These are phyloP conservation scores for Aquilaria malaccensis DNA, from an alignment of 345 rosid species.

Conservation along the genomic window DNA sequence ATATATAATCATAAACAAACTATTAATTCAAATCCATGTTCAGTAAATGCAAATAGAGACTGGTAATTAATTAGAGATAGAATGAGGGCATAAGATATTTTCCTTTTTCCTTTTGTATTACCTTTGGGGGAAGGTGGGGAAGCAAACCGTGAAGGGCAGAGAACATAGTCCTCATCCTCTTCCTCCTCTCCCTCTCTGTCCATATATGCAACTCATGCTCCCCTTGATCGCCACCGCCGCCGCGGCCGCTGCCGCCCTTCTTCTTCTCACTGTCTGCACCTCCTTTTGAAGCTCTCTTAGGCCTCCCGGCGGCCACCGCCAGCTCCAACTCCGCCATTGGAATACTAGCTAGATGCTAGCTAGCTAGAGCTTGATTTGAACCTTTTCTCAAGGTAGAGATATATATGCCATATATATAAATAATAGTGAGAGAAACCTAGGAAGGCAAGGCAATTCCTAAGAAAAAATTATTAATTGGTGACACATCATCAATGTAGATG, in stretches of 20 bases:
- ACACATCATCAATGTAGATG: no score
- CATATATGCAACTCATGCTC: conserved; percentile 41
- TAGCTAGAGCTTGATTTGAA: conserved; percentile 9
- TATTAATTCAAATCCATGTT: no score
- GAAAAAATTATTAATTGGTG: no score
- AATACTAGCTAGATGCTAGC: not conserved
- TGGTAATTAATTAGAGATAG: no score
- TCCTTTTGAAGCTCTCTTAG: conserved; percentile 25
- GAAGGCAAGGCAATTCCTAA: not conserved
- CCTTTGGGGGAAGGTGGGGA: conserved; percentile 47
- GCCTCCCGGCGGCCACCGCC: conserved; percentile 7
- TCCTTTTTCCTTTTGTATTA: not conserved
- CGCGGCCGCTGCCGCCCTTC: not conserved
- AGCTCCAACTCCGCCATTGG: not conserved
- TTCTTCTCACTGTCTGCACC: not conserved
- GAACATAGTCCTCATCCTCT: conserved; percentile 59
- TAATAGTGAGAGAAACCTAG: not conserved
- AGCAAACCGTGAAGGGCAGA: conserved; percentile 45
- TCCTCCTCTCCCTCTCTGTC: conserved; percentile 60
- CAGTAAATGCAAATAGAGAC: no score
- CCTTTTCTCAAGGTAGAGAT: conserved; percentile 1
- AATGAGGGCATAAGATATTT: no score
- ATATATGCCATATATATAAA: not conserved
- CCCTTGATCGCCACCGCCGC: conserved; percentile 14
- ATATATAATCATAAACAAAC: no score